Percentiles rank a stretch among this genome's conserved stretches.
These are phyloP conservation scores for Dentipellis fragilis DNA, from an alignment of 768 basidiomycete genomes.

Conservation along the genomic window DNA sequence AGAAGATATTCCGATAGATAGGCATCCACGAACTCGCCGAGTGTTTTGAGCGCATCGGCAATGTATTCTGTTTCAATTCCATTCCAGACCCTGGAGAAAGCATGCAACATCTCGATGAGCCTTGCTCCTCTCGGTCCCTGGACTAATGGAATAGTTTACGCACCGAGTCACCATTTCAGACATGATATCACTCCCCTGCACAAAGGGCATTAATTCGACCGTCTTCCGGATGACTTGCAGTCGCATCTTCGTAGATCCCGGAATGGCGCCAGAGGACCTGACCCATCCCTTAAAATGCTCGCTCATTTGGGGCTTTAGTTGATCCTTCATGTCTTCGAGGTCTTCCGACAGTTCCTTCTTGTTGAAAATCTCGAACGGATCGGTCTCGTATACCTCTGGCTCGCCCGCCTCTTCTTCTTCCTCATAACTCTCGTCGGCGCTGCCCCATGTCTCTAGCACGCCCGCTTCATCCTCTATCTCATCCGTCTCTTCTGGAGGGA, in stretches of 20 bases:
- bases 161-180: conserved; percentile 48
- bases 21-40: conserved; percentile 38
- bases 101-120: not conserved
- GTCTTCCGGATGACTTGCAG: conserved; percentile 33
- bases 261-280: conserved; percentile 27
- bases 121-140: not conserved
- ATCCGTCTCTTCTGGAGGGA: no score
- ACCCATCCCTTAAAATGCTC: conserved; percentile 51
- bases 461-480: no score
- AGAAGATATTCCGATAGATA: no score
- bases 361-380: conserved; percentile 41
- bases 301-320: conserved; percentile 48
- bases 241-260: conserved; percentile 28
- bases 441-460: no score
- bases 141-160: conserved; percentile 10
- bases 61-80: conserved; percentile 44
- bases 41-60: conserved; percentile 37
- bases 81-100: conserved; percentile 35
- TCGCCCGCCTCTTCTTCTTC: conserved; percentile 23
- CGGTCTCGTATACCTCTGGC: conserved; percentile 25
- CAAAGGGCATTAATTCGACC: conserved; percentile 46
- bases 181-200: conserved; percentile 39
- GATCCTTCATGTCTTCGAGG: conserved; percentile 48
- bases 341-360: conserved; percentile 43
- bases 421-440: no score